Conservation (phyloP, 2,329 filamentous ascomycete species). For the Pestalotiopsis sp. region DNA sequence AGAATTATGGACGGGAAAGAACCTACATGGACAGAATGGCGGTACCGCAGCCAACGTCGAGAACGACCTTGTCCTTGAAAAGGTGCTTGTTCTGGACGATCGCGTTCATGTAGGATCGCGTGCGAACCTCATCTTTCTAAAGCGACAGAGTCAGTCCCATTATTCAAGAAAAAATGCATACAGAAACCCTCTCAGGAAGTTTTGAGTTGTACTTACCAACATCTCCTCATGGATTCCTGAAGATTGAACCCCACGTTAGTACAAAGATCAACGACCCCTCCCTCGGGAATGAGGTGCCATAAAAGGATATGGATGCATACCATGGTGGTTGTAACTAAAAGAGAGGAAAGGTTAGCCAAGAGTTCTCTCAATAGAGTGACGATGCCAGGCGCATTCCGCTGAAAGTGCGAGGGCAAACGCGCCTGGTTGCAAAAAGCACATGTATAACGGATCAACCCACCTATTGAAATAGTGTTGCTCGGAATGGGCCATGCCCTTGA, state of each 20-base stretch:
- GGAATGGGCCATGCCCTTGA: conserved; percentile 82
- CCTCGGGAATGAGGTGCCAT: not conserved
- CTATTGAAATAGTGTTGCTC: conserved; percentile 99
- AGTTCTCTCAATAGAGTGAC: not conserved
- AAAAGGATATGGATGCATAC: conserved; percentile 51
- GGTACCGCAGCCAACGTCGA: conserved; percentile 97
- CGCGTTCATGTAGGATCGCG: conserved; percentile 92
- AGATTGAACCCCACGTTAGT: conserved; percentile 8
- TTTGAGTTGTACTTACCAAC: conserved; percentile 71
- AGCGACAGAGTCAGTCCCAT: conserved; percentile 16
- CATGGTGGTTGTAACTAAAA: conserved; percentile 93
- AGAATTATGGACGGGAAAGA: conserved; percentile 14
- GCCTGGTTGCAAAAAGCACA: conserved; percentile 27
- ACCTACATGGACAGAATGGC: conserved; percentile 96
- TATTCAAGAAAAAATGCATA: conserved; percentile 12
- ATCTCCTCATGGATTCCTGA: conserved; percentile 96
- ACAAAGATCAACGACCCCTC: conserved; percentile 5
- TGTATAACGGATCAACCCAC: conserved; percentile 46
- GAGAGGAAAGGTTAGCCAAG: conserved; percentile 18
- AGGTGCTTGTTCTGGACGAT: conserved; percentile 97
- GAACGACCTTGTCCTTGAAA: conserved; percentile 82
- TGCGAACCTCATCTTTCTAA: conserved; percentile 98
- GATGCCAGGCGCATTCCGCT: not conserved
- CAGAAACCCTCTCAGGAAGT: conserved; percentile 15
- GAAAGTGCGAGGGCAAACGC: conserved; percentile 29